Base-by-base conservation (phyloP, 2,329 filamentous ascomycete genomes). In the Phaeosphaeria sp. region DNA sequence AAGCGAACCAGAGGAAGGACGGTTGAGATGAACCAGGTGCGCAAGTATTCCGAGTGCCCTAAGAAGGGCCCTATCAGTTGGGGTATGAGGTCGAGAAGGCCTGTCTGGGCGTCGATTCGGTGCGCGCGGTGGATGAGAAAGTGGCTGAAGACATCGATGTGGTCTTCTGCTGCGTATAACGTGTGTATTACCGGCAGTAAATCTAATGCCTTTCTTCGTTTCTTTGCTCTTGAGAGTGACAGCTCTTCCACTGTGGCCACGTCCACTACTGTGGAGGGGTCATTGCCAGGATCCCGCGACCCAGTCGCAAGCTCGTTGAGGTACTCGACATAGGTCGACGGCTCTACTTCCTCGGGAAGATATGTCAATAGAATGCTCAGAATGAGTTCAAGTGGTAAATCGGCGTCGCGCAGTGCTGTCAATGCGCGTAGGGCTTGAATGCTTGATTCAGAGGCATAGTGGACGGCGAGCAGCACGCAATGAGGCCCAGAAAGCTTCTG, bases 291-390 rank as follows among this genome's bases (percentile, higher is more conserved):
- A 22, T 79, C 74, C 42, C 84, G 79, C 20, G 82, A 75, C 51
- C 79, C 80, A 4, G 79, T 78, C 42, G 80, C 81, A 59, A 93
- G 78, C 52, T 87, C 83, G 65, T 84, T 77, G 18, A 93, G 71
- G 51, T 91, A 84, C 15, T 80, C 79, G 18, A 86, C 79, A 71
- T 93, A 93, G 46, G 81, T 73, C n/a, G 77, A 77, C 5, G 91
- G 87, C 5, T 85, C 84, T 5, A 87, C 72, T 44, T 85, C 89
- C 75, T 94, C 91, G 23, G 92, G 92, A 0, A 96, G 82, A 71
- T 89, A 91, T 20, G 89, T 91, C 46, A 96, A 83, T 21, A 96
- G 78, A 52, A 95, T 87, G 46, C 89, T 87, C 56, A 95, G 81
- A 22, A 91, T 73, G 15, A 92, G 79, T 55, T 90, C 86, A 46